A percentile compares a stretch with the other conserved stretches of the same genome.
Conservation (phyloP, 164 flowering plant genomes). For the Kalanchoe fedtschenkoi region DNA sequence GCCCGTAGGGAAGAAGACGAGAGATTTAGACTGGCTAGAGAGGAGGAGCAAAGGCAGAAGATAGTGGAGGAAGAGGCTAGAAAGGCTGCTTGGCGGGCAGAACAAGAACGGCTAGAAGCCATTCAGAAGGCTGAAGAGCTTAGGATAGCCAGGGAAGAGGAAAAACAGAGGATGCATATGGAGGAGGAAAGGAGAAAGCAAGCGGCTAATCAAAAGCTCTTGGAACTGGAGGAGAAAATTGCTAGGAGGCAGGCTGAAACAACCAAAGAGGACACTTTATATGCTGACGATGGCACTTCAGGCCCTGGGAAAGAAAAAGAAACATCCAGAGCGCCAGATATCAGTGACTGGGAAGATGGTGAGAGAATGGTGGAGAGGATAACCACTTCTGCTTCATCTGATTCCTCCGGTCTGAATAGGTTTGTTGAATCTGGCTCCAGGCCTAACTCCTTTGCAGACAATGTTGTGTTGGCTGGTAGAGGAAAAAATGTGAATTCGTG, state of each 20-base stretch:
- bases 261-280: slow-evolving; percentile 19
- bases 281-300: slow-evolving; percentile 19
- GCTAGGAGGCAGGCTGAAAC: slow-evolving; percentile 63
- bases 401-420: slow-evolving; percentile 46
- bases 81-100: slow-evolving; percentile 92
- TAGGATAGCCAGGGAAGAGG: slow-evolving; percentile 80
- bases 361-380: slow-evolving; percentile 85
- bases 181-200: slow-evolving; percentile 98
- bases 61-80: slow-evolving; percentile 79
- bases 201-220: slow-evolving; percentile 83
- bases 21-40: slow-evolving; percentile 54
- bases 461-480: slow-evolving; percentile 34
- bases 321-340: slow-evolving; percentile 24
- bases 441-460: slow-evolving; percentile 34
- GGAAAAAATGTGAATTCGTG: slow-evolving; percentile 46
- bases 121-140: slow-evolving; percentile 63
- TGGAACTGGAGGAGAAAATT: slow-evolving; percentile 86
- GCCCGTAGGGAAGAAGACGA: slow-evolving; percentile 91
- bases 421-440: slow-evolving; percentile 41
- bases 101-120: slow-evolving; percentile 68
- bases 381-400: slow-evolving; percentile 62
- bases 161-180: slow-evolving; percentile 49
- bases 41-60: slow-evolving; percentile 65
- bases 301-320: slow-evolving; percentile 30
- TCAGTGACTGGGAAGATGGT: slow-evolving; percentile 82